phyloP scores from a whole-genome alignment of 768 basidiomycete genomes.

The Ramaria rubella region DNA sequence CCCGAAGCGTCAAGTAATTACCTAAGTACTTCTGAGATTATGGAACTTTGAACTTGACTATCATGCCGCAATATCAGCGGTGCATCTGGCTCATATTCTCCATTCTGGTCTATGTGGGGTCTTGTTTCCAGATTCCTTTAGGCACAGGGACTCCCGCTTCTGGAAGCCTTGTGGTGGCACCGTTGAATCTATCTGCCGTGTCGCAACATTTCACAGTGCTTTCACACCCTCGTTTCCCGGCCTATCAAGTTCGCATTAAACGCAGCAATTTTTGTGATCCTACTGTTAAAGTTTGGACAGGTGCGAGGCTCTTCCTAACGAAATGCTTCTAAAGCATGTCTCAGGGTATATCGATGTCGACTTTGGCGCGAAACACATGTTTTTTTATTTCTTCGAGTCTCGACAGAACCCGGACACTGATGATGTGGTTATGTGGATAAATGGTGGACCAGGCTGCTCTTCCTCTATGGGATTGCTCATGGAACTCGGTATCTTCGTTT shows the following conservation, averaged over 20 bases:
- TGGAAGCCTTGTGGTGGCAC: neutral
- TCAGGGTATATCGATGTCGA: conserved; percentile 64
- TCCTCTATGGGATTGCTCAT: conserved; percentile 61
- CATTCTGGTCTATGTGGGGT: neutral
- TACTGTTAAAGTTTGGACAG: conserved; percentile 21
- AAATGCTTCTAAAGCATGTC: neutral
- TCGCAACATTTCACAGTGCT: conserved; percentile 15
- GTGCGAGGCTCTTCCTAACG: neutral
- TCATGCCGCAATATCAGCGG: neutral
- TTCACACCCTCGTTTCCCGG: conserved; percentile 16
- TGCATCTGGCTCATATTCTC: neutral
- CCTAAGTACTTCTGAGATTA: neutral
- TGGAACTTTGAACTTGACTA: neutral
- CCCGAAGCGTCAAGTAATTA: no score
- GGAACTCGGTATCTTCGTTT: conserved; percentile 42
- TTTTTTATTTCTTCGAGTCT: conserved; percentile 75
- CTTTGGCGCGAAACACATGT: conserved; percentile 53
- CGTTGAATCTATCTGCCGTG: conserved; percentile 4
- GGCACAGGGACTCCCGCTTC: neutral
- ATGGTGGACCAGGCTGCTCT: conserved; percentile 52
- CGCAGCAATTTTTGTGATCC: conserved; percentile 38
- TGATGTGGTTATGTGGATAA: conserved; percentile 34
- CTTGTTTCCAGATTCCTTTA: neutral
- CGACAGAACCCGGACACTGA: conserved; percentile 45
- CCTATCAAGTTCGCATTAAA: conserved; percentile 35